phyloP scores from a whole-genome alignment of 305 asterid species.

The Solanum aculeatissimum region DNA sequence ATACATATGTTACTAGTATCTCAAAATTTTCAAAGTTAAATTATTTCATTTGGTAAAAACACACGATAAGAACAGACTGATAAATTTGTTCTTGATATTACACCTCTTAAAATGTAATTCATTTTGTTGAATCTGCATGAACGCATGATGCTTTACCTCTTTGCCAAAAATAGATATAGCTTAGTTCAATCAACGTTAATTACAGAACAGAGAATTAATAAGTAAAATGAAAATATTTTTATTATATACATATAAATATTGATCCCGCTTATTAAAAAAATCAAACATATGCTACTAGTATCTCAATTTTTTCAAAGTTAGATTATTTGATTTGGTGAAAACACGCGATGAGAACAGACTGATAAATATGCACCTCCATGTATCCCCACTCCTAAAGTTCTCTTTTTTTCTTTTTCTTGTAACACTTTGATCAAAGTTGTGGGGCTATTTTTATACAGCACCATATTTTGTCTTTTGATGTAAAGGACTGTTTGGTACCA shows the following conservation, averaged over 20 bases:
- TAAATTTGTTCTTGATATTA: background rate
- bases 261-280: background rate
- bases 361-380: background rate
- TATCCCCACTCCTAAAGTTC: conserved; percentile 5
- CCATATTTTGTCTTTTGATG: background rate
- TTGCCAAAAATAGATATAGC: too few species aligned
- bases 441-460: background rate
- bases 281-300: background rate
- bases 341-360: background rate
- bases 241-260: too few species aligned
- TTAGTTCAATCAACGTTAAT: too few species aligned
- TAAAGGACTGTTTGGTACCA: background rate
- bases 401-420: background rate
- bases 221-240: too few species aligned
- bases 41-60: background rate
- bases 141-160: background rate
- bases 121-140: background rate
- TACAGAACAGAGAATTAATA: too few species aligned
- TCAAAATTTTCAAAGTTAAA: background rate
- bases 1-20: background rate
- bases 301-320: background rate
- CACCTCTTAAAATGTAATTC: fast-evolving
- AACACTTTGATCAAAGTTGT: background rate
- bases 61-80: background rate
- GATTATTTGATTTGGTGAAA: background rate